These are phyloP conservation scores for Opeltia flavorubescens DNA, from an alignment of 495 filamentous ascomycete genomes.

Conservation along the genomic window DNA sequence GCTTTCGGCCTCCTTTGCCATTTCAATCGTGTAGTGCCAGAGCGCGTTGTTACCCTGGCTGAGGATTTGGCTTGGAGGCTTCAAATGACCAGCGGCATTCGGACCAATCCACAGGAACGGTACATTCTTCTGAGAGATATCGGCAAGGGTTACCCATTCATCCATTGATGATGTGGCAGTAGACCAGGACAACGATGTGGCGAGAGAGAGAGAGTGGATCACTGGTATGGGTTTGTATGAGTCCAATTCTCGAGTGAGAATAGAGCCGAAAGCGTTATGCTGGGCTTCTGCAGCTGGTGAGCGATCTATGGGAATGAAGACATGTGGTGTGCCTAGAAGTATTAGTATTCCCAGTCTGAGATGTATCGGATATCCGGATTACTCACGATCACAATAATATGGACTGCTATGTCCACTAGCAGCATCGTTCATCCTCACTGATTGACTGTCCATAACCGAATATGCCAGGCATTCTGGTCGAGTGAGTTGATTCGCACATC, in stretches of 20 bases:
- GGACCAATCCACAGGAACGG: conserved; percentile 37
- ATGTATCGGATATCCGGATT: background rate
- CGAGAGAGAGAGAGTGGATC: conserved; percentile 28
- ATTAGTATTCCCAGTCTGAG: background rate
- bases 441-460: conserved; percentile 22
- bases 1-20: conserved; percentile 21
- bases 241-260: conserved; percentile 18
- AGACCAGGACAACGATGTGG: conserved; percentile 22
- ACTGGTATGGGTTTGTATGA: conserved; percentile 31
- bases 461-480: conserved; percentile 21
- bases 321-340: conserved; percentile 25
- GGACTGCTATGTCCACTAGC: conserved; percentile 12
- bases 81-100: conserved; percentile 28
- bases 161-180: conserved; percentile 27
- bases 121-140: conserved; percentile 22
- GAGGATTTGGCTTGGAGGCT: conserved; percentile 19
- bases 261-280: conserved; percentile 14
- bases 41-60: conserved; percentile 25
- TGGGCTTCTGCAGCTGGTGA: conserved; percentile 23
- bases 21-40: conserved; percentile 29
- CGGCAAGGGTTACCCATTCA: conserved; percentile 29
- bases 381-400: conserved; percentile 14
- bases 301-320: conserved; percentile 23
- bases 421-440: conserved; percentile 15
- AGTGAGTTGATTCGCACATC: conserved; percentile 31